Conservation (phyloP, 2,329 filamentous ascomycete genomes). For the Didymella sp. region DNA sequence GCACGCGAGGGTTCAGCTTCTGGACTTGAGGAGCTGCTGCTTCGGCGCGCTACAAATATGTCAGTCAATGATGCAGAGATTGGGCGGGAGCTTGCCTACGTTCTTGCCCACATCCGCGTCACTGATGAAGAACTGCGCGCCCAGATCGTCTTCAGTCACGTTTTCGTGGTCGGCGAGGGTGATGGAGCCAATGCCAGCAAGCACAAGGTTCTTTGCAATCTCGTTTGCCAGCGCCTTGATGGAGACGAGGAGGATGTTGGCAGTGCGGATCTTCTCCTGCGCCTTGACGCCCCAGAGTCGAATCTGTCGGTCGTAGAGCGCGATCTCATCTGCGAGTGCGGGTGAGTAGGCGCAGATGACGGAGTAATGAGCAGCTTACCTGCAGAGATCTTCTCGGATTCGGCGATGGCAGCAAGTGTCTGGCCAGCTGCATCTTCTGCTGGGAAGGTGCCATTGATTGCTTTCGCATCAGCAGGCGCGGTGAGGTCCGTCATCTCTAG, state of each 20-base stretch:
- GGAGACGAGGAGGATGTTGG: slow-evolving; percentile 87
- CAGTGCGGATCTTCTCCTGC: slow-evolving; percentile 85
- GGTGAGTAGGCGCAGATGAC: slow-evolving; percentile 1
- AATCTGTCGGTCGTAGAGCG: slow-evolving; percentile 96
- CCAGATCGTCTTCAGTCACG: slow-evolving; percentile 81
- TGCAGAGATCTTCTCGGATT: slow-evolving; percentile 52
- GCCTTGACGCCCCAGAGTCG: slow-evolving; percentile 96
- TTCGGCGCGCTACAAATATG: slow-evolving; percentile 68
- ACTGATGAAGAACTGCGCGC: slow-evolving; percentile 72
- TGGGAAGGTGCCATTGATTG: slow-evolving; percentile 39
- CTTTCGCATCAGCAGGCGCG: slow-evolving; percentile 13
- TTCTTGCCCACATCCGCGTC: slow-evolving; percentile 78
- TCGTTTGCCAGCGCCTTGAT: slow-evolving; percentile 90
- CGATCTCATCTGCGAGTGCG: slow-evolving; percentile 78
- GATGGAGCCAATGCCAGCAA: slow-evolving; percentile 88
- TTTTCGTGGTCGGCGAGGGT: slow-evolving; percentile 82
- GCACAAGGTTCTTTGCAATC: slow-evolving; percentile 94
- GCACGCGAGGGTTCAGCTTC: slow-evolving; percentile 88
- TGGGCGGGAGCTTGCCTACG: slow-evolving; percentile 47
- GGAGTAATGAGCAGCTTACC: too few species aligned
- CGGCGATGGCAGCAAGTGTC: slow-evolving; percentile 48
- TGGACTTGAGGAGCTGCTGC: slow-evolving; percentile 79
- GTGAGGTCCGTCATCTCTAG: slow-evolving; percentile 32
- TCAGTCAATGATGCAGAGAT: not conserved
- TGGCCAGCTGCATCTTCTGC: slow-evolving; percentile 46